Conservation (phyloP, 202 grass and related monocot species). For the Carex arenaria region DNA sequence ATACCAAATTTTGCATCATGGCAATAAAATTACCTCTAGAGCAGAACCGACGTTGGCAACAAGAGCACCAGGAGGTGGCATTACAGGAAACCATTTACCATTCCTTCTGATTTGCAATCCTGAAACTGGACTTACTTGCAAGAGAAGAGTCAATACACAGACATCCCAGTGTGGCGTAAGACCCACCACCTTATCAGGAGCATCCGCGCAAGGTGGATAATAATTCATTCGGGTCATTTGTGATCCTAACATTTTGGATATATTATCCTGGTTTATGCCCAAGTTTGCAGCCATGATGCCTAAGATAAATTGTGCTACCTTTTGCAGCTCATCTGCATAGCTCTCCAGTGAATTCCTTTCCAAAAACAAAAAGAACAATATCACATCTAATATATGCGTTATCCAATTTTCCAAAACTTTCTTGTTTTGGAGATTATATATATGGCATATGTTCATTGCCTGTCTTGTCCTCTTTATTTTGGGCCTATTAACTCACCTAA, state of each 20-base stretch:
- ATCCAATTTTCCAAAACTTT: not conserved
- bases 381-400: not conserved
- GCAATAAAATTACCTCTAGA: slow-evolving; percentile 38
- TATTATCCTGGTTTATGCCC: slow-evolving; percentile 26
- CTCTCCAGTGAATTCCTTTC: slow-evolving; percentile 25
- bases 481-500: not conserved
- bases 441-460: no score
- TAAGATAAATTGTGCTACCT: slow-evolving; percentile 28
- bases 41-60: not conserved
- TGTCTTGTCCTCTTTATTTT: no score
- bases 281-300: slow-evolving; percentile 43
- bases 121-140: slow-evolving; percentile 40
- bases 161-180: slow-evolving; percentile 47
- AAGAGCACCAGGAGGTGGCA: slow-evolving; percentile 28
- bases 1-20: not conserved
- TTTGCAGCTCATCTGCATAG: slow-evolving; percentile 28
- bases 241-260: slow-evolving; percentile 17
- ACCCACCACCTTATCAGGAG: slow-evolving; percentile 48
- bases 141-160: slow-evolving; percentile 29
- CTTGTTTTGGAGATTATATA: no score
- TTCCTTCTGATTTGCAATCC: slow-evolving; percentile 49
- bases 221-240: slow-evolving; percentile 47
- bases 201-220: slow-evolving; percentile 50
- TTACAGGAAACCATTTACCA: slow-evolving; percentile 35
- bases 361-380: not conserved